These are phyloP conservation scores for Malania oleifera DNA, from an alignment of 164 flowering plant species.

Conservation along the genomic window DNA sequence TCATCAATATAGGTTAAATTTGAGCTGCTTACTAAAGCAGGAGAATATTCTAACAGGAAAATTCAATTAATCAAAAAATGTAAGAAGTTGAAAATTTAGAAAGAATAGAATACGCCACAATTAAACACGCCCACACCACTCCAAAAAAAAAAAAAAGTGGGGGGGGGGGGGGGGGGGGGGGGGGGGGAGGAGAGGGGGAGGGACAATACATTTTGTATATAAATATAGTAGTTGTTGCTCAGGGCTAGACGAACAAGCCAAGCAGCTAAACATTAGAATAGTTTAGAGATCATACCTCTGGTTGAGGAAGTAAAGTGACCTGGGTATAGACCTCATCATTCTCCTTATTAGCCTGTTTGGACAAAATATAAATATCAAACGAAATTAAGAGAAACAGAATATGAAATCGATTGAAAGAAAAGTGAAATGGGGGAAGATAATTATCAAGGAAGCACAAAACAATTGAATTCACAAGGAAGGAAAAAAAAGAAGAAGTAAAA, in stretches of 20 bases:
- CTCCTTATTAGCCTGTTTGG: constrained; percentile 74
- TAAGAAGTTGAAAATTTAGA: neutral
- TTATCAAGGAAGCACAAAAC: neutral
- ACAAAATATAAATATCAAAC: neutral
- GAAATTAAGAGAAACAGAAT: neutral
- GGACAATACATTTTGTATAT: neutral
- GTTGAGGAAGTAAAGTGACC: constrained; percentile 71
- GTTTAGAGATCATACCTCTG: constrained; percentile 49
- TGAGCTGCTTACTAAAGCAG: neutral
- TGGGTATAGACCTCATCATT: constrained; percentile 92
- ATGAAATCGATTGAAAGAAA: neutral
- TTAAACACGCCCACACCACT: neutral
- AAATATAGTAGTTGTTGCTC: no score
- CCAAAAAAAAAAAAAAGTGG: neutral
- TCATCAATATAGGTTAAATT: neutral
- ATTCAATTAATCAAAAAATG: constrained; percentile 2
- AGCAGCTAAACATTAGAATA: neutral
- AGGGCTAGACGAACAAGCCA: neutral
- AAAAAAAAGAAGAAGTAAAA: constrained; percentile 1
- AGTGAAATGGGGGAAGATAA: neutral
- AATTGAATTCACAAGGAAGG: neutral
- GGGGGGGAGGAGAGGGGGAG: neutral
- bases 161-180: neutral
- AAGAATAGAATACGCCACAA: neutral
- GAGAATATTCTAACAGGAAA: neutral